Evolutionary conservation across 2,329 filamentous ascomycete species (phyloP), one percentile per base, ranked within the genome.

Genomic region (Ophiosphaerella herpotricha): DNA sequence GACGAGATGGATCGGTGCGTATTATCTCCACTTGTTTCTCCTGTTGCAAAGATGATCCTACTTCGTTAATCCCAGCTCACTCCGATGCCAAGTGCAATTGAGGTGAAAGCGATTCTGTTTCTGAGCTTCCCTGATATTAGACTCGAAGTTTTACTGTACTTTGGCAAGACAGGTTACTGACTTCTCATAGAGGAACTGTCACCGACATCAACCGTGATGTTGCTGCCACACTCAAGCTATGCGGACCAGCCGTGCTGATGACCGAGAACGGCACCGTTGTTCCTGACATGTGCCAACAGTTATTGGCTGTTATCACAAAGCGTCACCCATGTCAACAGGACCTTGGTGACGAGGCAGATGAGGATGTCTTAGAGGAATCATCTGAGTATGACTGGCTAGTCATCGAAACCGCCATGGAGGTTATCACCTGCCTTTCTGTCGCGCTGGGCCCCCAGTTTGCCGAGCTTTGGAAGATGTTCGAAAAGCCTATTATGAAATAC

Each of bases 41-140:
- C 51, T 55, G 48, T 55, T 64, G 55, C 67, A 71, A 74, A 66
- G 91, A 97, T 97, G 91, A 96, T 77, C 81, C 84, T 80, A 76
- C 79, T 85, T 86, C 90, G 90, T 92, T 92, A 93, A 84, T 93
- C 93, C 91, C 92, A 97, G 92, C 92, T 97, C 93, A 97, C 92
- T 96, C 90, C 90, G 89, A 97, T 87, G 87, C 90, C 79, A 83
- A 60, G 73, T 85, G 89, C 85, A 85, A 78, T 86, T 96, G 91
- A 89, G 91, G 90, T 87, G 87, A 94, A 95, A 77, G 80, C 91
- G 88, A 82, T 77, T 81, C 77, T 79, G 75, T 80, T 80, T 76
- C 79, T 82, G 78, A 81, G 70, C 61, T 52, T 75, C 75, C 72
- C 68, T 76, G 11, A 29, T 75, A 77, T 80, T 76, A 77, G 62